Base-by-base conservation (phyloP, 2,329 filamentous ascomycete species). In the Colletotrichum navitas region DNA sequence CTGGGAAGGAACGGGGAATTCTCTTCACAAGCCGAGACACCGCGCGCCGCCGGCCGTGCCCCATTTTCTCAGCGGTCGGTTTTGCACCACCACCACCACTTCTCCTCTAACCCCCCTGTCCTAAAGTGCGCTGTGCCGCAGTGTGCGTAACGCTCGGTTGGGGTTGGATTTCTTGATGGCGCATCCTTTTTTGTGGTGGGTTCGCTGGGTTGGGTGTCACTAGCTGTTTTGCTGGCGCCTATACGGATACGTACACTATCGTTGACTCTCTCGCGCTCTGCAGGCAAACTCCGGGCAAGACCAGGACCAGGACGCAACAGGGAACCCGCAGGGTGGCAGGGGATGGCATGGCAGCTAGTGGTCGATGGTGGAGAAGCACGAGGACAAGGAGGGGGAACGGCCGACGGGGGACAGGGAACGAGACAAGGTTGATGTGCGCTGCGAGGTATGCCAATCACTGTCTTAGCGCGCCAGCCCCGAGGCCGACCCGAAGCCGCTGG, bases 21-120 rank as follows among this genome's bases (percentile, higher is more conserved):
- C 66, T 66, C 56, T 71, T 66, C 59, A 68, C 59, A 56, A 68
- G 65, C 68, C 68, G 52, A 71, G 65, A 52, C 43, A 66, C 51
- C 60, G 65, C 55, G 47, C 43, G 49, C 66, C 45, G 58, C 24
- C 55, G 54, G 39, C 39, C 66, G 49, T 63, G 63, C 36, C 54
- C 61, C 26, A 10, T 71, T 36, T 62, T 24, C 45, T 51, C 51
- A 34, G 29, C 29, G 11, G 43, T 32, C 52, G n/a, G 5, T 11
- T 5, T 41, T 16, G 24, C 5, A 51, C 12, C 24, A 49, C 47
- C n/a, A 47, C n/a, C 47, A 26, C 26, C 49, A 6, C 26, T 5
- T 10, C 24, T n/a, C 21, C 43, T 45, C 43, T 41, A 18, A 14
- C 16, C 41, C 41, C 43, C 45, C 43, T 45, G 43, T n/a, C n/a